Conservation (phyloP, 345 rosid species). For the Pistacia atlantica region DNA sequence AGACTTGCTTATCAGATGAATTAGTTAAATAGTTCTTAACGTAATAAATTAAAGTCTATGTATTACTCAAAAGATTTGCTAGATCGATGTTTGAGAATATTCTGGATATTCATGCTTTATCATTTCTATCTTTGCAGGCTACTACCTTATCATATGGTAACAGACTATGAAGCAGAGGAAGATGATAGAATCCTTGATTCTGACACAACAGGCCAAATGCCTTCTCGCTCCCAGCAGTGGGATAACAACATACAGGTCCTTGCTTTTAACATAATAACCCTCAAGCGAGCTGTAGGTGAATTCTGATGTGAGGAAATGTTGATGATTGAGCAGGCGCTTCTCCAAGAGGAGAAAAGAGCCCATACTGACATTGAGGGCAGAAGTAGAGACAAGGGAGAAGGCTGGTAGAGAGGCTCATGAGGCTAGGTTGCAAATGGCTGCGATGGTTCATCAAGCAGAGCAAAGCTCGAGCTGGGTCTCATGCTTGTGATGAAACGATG, state of each 20-base stretch:
- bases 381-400: slow-evolving; percentile 74
- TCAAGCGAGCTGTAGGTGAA: slow-evolving; percentile 65
- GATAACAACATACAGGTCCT: slow-evolving; percentile 80
- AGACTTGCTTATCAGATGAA: no score
- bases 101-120: neutral
- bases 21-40: neutral
- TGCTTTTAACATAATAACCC: slow-evolving; percentile 75
- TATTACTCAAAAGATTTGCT: neutral
- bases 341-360: slow-evolving; percentile 73
- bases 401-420: slow-evolving; percentile 52
- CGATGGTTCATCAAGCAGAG: slow-evolving; percentile 67
- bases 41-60: neutral
- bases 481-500: slow-evolving; percentile 66
- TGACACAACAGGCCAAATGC: slow-evolving; percentile 75
- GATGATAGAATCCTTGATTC: slow-evolving; percentile 36
- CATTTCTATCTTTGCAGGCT: no score
- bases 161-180: no score
- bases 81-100: neutral
- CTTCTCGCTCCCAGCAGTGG: slow-evolving; percentile 88
- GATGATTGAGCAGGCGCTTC: slow-evolving; percentile 73
- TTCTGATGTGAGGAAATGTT: slow-evolving; percentile 78
- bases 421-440: slow-evolving; percentile 71
- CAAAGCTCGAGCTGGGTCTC: slow-evolving; percentile 73
- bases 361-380: slow-evolving; percentile 42
- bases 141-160: no score